These are phyloP conservation scores for Nyctanthes arbortristis DNA, from an alignment of 257 asterid genomes.

Conservation along the genomic window DNA sequence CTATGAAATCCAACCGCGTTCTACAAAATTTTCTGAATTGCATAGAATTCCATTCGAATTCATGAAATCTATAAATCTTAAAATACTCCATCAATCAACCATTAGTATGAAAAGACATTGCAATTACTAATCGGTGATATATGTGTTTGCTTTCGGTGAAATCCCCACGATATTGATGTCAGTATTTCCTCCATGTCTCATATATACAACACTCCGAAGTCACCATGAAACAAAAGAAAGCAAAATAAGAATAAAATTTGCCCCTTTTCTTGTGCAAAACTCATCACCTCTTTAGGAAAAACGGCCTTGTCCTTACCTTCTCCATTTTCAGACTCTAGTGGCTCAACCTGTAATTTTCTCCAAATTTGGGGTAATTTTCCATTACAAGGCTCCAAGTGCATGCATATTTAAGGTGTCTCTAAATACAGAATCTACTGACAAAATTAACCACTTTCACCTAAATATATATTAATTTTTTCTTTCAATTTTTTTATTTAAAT, in stretches of 20 bases:
- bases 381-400: background rate
- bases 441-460: constrained; percentile 25
- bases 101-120: too few species aligned
- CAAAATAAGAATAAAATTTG: background rate
- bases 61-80: too few species aligned
- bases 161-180: too few species aligned
- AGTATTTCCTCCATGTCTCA: too few species aligned
- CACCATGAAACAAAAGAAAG: too few species aligned
- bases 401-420: constrained; percentile 13
- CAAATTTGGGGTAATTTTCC: constrained; percentile 11
- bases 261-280: background rate
- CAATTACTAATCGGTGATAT: too few species aligned
- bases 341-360: constrained; percentile 20
- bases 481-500: background rate
- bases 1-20: too few species aligned
- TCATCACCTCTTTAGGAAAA: background rate
- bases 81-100: too few species aligned
- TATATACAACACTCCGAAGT: too few species aligned
- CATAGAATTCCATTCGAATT: too few species aligned
- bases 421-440: constrained; percentile 29
- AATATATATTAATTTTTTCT: background rate
- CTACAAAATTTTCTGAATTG: too few species aligned
- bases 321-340: constrained; percentile 10
- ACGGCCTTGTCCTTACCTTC: background rate
- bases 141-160: too few species aligned